Percentiles rank a stretch among this genome's conserved stretches.
These are phyloP conservation scores for Biscutella laevigata DNA, from an alignment of 441 rosid genomes.

Conservation along the genomic window DNA sequence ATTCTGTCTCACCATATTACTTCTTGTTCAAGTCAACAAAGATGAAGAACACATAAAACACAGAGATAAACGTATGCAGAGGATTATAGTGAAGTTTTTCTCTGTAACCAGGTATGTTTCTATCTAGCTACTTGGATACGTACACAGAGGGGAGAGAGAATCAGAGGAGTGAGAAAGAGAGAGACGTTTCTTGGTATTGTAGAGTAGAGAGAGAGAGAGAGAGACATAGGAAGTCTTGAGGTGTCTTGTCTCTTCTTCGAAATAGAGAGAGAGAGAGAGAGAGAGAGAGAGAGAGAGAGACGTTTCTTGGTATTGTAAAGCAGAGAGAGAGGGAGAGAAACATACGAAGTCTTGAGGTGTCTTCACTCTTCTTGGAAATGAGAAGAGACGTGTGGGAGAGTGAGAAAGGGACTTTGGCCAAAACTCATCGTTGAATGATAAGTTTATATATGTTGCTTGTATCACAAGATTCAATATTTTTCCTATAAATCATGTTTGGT, in stretches of 20 bases:
- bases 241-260: no score
- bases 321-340: background rate
- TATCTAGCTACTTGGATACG: constrained; percentile 5
- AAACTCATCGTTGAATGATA: constrained; percentile 17
- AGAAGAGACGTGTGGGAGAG: constrained; percentile 27
- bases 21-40: constrained; percentile 6
- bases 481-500: constrained; percentile 17
- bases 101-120: background rate
- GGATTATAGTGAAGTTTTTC: background rate
- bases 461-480: constrained; percentile 23
- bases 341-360: background rate
- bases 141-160: background rate
- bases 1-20: constrained; percentile 13
- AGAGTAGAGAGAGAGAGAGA: constrained; percentile 14
- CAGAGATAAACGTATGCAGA: no score
- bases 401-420: constrained; percentile 29
- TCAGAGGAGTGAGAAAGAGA: no score
- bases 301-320: no score
- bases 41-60: no score
- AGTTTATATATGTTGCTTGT: constrained; percentile 12
- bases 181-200: background rate
- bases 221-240: no score
- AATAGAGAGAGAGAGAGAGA: no score
- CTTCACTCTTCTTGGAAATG: background rate
- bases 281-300: no score